A percentile compares a stretch with the other conserved stretches of the same genome.
These are phyloP conservation scores for Scenedesmus sp. DNA, from an alignment of 163 green algal genomes.

Conservation along the genomic window DNA sequence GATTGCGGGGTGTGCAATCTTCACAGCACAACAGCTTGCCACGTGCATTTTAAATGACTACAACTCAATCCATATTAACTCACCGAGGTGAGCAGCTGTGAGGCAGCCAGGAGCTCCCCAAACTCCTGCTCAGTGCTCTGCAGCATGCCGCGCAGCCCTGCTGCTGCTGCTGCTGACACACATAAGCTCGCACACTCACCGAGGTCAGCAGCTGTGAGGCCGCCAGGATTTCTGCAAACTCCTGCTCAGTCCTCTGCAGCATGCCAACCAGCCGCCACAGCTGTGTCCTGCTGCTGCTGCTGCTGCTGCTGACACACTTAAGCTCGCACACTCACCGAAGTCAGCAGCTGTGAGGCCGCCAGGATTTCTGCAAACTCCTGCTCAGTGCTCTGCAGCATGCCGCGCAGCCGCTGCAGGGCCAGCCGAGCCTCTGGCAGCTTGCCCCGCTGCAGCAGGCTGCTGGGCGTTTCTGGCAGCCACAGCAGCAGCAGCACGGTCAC, in stretches of 20 bases:
- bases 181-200: no score
- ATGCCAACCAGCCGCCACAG: no score
- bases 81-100: background rate
- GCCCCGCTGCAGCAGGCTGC: constrained; percentile 28
- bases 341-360: background rate
- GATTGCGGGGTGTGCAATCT: no score
- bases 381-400: background rate
- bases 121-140: constrained; percentile 11
- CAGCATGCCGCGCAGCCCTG: constrained; percentile 1
- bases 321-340: background rate
- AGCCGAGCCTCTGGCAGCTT: constrained; percentile 8
- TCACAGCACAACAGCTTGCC: no score
- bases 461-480: constrained; percentile 8
- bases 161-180: no score
- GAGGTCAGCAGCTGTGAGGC: no score
- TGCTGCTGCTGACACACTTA: no score
- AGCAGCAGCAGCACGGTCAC: background rate
- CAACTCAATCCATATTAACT: background rate
- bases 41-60: no score
- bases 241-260: no score
- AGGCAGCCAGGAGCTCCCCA: constrained; percentile 11
- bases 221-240: no score
- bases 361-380: constrained; percentile 34
- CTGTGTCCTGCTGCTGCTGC: no score
- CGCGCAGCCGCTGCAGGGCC: background rate